Evolutionary conservation across 176 grass and related monocot genomes (phyloP).

Genomic region (Oropetium thomaeum): DNA sequence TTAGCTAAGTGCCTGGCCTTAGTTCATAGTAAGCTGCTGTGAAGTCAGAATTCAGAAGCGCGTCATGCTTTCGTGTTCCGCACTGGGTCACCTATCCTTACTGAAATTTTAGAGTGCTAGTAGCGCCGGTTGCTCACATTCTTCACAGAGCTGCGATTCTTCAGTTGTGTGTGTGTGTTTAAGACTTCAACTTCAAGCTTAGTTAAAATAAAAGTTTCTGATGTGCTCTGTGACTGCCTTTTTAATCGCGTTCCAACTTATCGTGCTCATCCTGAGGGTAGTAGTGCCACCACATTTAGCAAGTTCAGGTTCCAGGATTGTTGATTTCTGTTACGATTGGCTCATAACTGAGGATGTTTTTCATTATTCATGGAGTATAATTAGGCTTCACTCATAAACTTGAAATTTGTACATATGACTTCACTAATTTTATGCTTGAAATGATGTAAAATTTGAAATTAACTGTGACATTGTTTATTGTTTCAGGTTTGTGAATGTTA

Average conservation of each 20-base stretch:
- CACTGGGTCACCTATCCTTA: neutral
- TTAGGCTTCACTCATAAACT: neutral
- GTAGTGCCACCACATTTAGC: neutral
- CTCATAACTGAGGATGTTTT: neutral
- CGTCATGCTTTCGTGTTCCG: neutral
- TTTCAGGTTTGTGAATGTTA: slow-evolving; percentile 77
- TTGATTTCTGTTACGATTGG: neutral
- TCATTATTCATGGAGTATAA: neutral
- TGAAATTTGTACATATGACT: neutral
- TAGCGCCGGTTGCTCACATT: neutral
- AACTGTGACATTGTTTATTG: slow-evolving; percentile 2
- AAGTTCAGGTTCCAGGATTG: neutral
- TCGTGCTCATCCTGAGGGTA: neutral
- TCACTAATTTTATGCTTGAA: neutral
- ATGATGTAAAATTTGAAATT: neutral
- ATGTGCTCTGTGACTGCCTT: neutral
- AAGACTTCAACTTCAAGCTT: no score
- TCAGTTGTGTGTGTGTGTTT: neutral
- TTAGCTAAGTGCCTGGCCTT: neutral
- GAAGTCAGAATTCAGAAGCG: neutral
- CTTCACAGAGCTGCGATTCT: neutral
- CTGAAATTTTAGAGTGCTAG: neutral
- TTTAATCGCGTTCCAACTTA: neutral
- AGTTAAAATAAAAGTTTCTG: neutral
- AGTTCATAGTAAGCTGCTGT: neutral